phyloP scores from a whole-genome alignment of 2,329 filamentous ascomycete genomes.

The Pseudogymnoascus sp. region DNA sequence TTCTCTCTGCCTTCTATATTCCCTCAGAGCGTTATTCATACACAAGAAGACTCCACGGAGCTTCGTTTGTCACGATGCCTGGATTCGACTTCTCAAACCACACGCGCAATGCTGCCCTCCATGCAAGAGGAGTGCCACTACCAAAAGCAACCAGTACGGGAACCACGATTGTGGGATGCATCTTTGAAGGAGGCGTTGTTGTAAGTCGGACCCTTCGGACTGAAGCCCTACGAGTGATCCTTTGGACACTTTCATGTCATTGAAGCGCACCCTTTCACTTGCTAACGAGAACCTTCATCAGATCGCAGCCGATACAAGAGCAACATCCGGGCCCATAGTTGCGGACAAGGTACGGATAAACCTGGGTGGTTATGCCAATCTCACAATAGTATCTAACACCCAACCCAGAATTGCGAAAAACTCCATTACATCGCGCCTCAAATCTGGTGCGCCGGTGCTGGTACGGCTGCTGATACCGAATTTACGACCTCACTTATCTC shows the following conservation, averaged over 20 bases:
- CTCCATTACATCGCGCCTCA: conserved; percentile 97
- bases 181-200: conserved; percentile 94
- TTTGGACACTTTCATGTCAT: not conserved
- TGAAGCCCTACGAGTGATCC: not conserved
- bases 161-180: conserved; percentile 96
- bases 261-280: conserved; percentile 7
- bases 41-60: conserved; percentile 4
- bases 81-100: conserved; percentile 99
- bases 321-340: conserved; percentile 93
- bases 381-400: not conserved
- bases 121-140: conserved; percentile 85
- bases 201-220: conserved; percentile 40
- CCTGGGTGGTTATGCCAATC: not conserved
- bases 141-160: conserved; percentile 98
- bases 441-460: conserved; percentile 98
- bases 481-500: conserved; percentile 98
- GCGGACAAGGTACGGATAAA: conserved; percentile 73
- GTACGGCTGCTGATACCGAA: conserved; percentile 96
- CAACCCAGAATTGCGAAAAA: conserved; percentile 85
- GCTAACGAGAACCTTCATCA: conserved; percentile 30
- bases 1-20: not conserved
- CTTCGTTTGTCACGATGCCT: conserved; percentile 58
- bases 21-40: not conserved
- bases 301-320: conserved; percentile 97
- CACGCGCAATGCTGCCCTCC: conserved; percentile 95